Percentiles rank a stretch among this genome's conserved stretches.
phyloP scores from a whole-genome alignment of 345 rosid species.

The Sapria himalayana region DNA sequence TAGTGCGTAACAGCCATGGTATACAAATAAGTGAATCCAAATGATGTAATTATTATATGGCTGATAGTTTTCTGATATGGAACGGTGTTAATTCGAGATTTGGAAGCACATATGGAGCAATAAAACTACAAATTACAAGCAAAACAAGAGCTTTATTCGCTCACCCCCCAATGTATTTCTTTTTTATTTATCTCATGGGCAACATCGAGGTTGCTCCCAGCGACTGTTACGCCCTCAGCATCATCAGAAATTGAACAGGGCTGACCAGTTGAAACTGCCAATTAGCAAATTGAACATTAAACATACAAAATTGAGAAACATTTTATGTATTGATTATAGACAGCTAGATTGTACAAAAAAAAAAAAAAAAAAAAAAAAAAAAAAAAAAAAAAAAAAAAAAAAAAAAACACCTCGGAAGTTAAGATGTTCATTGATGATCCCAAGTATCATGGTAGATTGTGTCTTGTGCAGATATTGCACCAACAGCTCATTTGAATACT shows the following conservation, averaged over 20 bases:
- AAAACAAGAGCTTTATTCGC: slow-evolving; percentile 9
- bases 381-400: slow-evolving; percentile 4
- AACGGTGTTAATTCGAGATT: no score
- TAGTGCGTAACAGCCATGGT: no score
- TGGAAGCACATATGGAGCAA: no score
- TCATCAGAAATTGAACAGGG: slow-evolving; percentile 71
- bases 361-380: not conserved
- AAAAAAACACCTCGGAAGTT: slow-evolving; percentile 54
- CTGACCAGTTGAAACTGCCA: slow-evolving; percentile 82
- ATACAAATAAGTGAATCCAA: no score
- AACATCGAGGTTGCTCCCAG: slow-evolving; percentile 51
- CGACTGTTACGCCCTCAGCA: slow-evolving; percentile 49
- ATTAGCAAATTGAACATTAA: no score
- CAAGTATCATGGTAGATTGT: slow-evolving; percentile 64
- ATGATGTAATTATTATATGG: no score
- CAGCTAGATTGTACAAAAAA: no score
- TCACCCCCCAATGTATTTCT: slow-evolving; percentile 82
- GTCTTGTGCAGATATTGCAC: slow-evolving; percentile 71
- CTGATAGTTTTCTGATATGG: no score
- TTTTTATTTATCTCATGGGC: slow-evolving; percentile 58
- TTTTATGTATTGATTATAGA: no score
- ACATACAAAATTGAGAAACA: no score
- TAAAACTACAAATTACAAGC: not conserved
- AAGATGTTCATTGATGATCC: slow-evolving; percentile 70
- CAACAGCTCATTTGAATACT: slow-evolving; percentile 89